These are phyloP conservation scores for Colletotrichum sp. DNA, from an alignment of 2,329 filamentous ascomycete genomes.

Conservation along the genomic window DNA sequence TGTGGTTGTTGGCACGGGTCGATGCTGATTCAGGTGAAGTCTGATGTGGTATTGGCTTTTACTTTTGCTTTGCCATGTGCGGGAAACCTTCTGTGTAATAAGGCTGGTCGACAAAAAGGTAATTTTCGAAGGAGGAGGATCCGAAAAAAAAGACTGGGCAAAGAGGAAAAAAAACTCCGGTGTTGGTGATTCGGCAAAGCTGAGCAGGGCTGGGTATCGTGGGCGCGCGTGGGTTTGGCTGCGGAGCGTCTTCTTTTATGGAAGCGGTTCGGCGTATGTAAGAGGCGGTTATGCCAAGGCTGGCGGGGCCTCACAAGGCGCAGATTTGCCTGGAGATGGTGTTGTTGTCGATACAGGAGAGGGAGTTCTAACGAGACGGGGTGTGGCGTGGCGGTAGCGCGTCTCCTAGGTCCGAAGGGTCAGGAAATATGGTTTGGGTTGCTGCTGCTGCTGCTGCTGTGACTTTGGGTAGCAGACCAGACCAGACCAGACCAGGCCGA, in stretches of 20 bases:
- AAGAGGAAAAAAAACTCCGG: background rate
- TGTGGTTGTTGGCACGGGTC: background rate
- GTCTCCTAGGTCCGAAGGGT: background rate
- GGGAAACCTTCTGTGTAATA: background rate
- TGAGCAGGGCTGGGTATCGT: background rate
- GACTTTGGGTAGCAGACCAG: background rate
- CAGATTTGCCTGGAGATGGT: constrained; percentile 8
- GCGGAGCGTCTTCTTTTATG: constrained; percentile 8
- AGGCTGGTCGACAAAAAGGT: background rate
- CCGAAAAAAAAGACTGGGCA: background rate
- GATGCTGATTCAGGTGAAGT: background rate
- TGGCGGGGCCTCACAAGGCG: constrained; percentile 14
- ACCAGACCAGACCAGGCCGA: background rate
- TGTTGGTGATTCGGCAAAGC: background rate
- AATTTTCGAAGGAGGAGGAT: background rate
- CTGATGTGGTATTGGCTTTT: background rate
- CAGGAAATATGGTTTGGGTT: background rate
- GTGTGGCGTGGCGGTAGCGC: constrained; percentile 11
- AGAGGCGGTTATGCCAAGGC: constrained; percentile 16
- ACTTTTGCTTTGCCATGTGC: background rate
- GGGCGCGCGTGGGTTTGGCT: background rate
- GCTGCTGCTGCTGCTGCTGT: background rate
- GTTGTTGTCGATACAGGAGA: background rate
- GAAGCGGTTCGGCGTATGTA: background rate
- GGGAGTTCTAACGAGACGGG: background rate